Evolutionary conservation across 345 rosid species (phyloP), one percentile per base, ranked within the genome.

Genomic region (Salix arbutifolia): DNA sequence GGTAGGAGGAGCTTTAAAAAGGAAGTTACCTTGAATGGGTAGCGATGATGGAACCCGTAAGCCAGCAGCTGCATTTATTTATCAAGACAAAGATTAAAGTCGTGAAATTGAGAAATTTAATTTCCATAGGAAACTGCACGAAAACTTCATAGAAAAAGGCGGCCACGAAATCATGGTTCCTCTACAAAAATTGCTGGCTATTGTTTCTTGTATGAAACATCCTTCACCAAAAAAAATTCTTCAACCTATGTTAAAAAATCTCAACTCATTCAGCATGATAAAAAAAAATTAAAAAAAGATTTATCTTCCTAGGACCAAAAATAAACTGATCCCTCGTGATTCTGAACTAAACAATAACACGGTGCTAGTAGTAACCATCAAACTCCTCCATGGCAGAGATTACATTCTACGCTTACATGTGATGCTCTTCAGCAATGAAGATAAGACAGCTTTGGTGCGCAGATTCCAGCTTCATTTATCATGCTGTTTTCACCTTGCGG

Each of bases 401-500:
- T 46, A 71, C 64, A 35, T 37, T 35, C 68, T 78, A 79, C 46
- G 77, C 71, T 79, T 79, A 77, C 81, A 62, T 16, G 76, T 9
- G 50, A 65, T 11, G 53, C 42, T 53, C 53, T 46, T 70, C 67
- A 18, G 8, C 30, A 28, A 71, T 42, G 33, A 53, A 4, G 44
- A 71, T 11, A 33, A 2, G 37, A 69, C 28, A 30, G 40, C 23
- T 71, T 23, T 28, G 38, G 46, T 37, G 74, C 73, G 56, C 50
- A 8, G 38, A 38, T 33, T 35, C 65, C 13, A 6, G 46, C 72
- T 58, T 46, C 78, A 3, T 7, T 38, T 7, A 69, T 50, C 56
- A 50, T 50, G 56, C 56, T 5, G 90, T 83, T 86, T 93, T 95
- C 75, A 89, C 87, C 88, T 89, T 95, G 23, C 97, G 94, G 9